phyloP scores from a whole-genome alignment of 2,329 filamentous ascomycete species.

The Aureobasidium pullulans region DNA sequence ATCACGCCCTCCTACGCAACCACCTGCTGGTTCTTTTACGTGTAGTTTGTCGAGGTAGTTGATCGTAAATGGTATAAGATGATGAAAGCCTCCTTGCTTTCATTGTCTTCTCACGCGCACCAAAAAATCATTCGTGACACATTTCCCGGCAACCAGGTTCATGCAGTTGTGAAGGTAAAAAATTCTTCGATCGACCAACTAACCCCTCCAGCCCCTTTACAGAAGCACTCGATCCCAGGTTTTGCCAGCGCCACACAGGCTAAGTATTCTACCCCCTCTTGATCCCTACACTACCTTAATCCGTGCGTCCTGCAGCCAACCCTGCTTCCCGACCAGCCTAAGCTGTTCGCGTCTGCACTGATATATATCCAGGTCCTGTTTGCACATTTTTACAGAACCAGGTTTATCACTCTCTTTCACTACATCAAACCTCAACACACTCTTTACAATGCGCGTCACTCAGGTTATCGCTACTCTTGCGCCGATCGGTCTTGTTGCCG shows the following conservation, averaged over 20 bases:
- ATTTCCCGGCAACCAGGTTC: slow-evolving; percentile 11
- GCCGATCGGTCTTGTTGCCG: neutral
- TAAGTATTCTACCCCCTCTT: slow-evolving; percentile 9
- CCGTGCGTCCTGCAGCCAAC: slow-evolving; percentile 9
- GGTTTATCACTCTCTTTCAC: slow-evolving; percentile 9
- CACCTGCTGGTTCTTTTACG: neutral
- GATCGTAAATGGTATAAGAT: slow-evolving; percentile 6
- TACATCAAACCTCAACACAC: neutral
- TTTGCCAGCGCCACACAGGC: slow-evolving; percentile 11
- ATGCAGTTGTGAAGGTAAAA: slow-evolving; percentile 12
- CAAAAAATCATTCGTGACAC: slow-evolving; percentile 11
- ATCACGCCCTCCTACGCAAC: slow-evolving; percentile 13
- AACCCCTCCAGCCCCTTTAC: slow-evolving; percentile 14
- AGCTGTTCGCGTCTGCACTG: slow-evolving; percentile 12
- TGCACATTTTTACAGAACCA: slow-evolving; percentile 10
- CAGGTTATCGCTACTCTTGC: slow-evolving; percentile 2
- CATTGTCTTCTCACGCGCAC: slow-evolving; percentile 10
- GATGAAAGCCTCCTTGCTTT: slow-evolving; percentile 7
- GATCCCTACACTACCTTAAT: slow-evolving; percentile 11
- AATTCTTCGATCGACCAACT: slow-evolving; percentile 6
- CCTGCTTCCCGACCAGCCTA: neutral
- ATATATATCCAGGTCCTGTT: slow-evolving; percentile 12
- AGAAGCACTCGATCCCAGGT: slow-evolving; percentile 6
- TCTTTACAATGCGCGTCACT: slow-evolving; percentile 10
- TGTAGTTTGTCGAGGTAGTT: neutral